Evolutionary conservation across 2,329 filamentous ascomycete species (phyloP).

Genomic region (Verticillium nonalfalfae): DNA sequence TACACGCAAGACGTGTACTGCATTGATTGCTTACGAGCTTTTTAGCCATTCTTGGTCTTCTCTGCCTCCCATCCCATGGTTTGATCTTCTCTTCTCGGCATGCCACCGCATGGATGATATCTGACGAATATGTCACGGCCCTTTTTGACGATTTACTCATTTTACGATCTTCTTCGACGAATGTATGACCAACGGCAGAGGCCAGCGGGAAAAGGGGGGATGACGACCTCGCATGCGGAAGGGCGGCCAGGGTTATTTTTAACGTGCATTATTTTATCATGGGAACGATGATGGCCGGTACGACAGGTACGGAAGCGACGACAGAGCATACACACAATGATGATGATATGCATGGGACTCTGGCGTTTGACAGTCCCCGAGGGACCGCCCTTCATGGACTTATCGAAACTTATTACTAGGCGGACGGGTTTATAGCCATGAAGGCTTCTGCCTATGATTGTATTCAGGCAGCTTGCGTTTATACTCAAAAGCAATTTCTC

Average conservation of each 20-base stretch:
- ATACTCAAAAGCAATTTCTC: background rate
- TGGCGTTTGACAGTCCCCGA: background rate
- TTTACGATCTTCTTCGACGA: conserved; percentile 9
- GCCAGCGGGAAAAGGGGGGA: background rate
- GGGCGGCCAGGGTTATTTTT: background rate
- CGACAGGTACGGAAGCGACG: background rate
- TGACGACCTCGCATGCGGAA: background rate
- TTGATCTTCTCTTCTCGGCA: conserved; percentile 5
- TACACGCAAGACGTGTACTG: conserved; percentile 5
- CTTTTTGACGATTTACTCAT: conserved; percentile 11
- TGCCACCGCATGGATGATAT: conserved; percentile 10
- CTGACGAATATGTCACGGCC: conserved; percentile 13
- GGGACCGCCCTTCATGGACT: background rate
- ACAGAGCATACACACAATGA: conserved; percentile 1
- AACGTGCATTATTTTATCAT: background rate
- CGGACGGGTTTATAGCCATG: background rate
- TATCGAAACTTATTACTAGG: background rate
- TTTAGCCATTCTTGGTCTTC: background rate
- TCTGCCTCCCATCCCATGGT: background rate
- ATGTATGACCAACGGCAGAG: conserved; percentile 9
- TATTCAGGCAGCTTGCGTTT: background rate
- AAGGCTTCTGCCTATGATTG: background rate
- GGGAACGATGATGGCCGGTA: background rate
- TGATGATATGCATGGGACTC: background rate
- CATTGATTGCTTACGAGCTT: background rate